Evolutionary conservation across 768 basidiomycete species (phyloP).

Genomic region (Neoboletus subvelutipes): DNA sequence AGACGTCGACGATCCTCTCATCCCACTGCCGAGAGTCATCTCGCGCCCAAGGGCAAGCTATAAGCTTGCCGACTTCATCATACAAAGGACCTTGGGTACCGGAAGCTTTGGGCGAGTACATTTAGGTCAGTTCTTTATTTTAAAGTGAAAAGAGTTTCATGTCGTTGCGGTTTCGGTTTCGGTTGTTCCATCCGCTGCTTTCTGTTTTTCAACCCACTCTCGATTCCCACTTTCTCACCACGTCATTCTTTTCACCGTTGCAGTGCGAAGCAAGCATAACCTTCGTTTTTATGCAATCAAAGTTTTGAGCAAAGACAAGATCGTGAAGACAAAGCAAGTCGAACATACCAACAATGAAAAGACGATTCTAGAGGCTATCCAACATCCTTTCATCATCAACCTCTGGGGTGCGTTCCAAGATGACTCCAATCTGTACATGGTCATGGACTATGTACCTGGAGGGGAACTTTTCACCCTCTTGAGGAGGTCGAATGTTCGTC

Average conservation of each 20-base stretch:
- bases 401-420: constrained; percentile 97
- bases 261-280: constrained; percentile 91
- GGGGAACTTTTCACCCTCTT: constrained; percentile 95
- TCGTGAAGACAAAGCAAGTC: constrained; percentile 90
- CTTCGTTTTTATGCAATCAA: constrained; percentile 96
- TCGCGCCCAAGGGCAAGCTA: constrained; percentile 65
- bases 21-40: constrained; percentile 34
- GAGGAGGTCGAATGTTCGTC: constrained; percentile 79
- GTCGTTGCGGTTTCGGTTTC: not conserved
- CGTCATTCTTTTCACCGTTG: constrained; percentile 1
- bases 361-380: constrained; percentile 76
- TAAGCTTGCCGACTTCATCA: constrained; percentile 72
- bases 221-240: not conserved
- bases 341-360: constrained; percentile 98
- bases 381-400: constrained; percentile 94
- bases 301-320: constrained; percentile 89
- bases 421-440: constrained; percentile 91
- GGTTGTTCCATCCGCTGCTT: not conserved
- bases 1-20: constrained; percentile 36
- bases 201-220: not conserved
- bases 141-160: not conserved
- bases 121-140: constrained; percentile 50
- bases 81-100: constrained; percentile 84
- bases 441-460: constrained; percentile 95
- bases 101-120: constrained; percentile 98